Evolutionary conservation across 2,329 filamentous ascomycete genomes (phyloP), one percentile per base, ranked within the genome.

Genomic region (Xylaria sp.): DNA sequence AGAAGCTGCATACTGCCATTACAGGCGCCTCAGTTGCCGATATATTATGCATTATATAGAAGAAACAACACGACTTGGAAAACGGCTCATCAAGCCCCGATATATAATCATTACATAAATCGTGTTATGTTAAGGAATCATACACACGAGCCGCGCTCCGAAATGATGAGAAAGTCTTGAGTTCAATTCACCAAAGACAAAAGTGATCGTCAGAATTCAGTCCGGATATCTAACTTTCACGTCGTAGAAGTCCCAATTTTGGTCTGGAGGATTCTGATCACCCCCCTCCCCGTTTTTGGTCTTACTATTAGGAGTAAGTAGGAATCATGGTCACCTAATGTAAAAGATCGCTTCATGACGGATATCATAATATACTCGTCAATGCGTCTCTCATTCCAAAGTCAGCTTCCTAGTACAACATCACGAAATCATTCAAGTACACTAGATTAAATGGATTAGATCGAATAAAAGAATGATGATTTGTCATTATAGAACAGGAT

Each of bases 401-500:
- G 29, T 13, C 3, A 22, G 1, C n/a, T 6, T 1, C 33, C 20
- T 7, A 20, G 3, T 6, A 25, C n/a, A 20, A 54, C 6, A n/a
- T 33, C 5, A 45, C 25, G 7, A n/a, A 33, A 51, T 42, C 15
- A 33, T 38, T n/a, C n/a, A n/a, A n/a, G n/a, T 3, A 25, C n/a
- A 42, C 2, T 3, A 17, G 29, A 27, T 25, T 7, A 27, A 10
- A 33, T 17, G n/a, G 13, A 56, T 39, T 31, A 47, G n/a, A 63
- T 54, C 20, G 36, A 57, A 22, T 45, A 42, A 63, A 33, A 4
- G 56, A 56, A 60, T 42, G 45, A 25, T 58, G 50, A 54, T 38
- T 56, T 42, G 44, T 15, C 17, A 67, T 67, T 65, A 61, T 58
- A 51, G 56, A 66, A 31, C 15, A 36, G 57, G 44, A 45, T 60